phyloP scores from a whole-genome alignment of 352 stramenopile species.

The Phytopythium aichiense region DNA sequence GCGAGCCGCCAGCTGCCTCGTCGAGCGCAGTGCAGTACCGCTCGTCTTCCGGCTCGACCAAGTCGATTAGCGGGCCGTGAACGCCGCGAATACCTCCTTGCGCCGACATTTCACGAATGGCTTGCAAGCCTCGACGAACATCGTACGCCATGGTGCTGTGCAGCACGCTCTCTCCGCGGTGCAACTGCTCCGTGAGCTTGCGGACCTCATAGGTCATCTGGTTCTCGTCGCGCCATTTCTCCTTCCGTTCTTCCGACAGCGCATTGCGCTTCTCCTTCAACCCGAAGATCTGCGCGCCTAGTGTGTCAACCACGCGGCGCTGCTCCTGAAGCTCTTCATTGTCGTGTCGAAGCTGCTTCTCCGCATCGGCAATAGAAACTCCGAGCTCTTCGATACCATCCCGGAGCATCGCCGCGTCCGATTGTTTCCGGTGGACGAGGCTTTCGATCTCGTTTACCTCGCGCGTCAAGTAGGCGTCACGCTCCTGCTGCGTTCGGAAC shows the following conservation, averaged over 20 bases:
- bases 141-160: constrained; percentile 85
- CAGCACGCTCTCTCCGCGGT: constrained; percentile 69
- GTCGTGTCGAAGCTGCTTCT: constrained; percentile 41
- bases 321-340: constrained; percentile 48
- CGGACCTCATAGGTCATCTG: constrained; percentile 72
- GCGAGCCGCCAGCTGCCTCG: constrained; percentile 92
- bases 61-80: constrained; percentile 96
- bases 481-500: constrained; percentile 91
- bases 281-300: constrained; percentile 47
- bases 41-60: constrained; percentile 87
- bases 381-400: constrained; percentile 40
- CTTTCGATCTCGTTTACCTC: constrained; percentile 69
- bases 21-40: constrained; percentile 95
- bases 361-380: constrained; percentile 34
- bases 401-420: constrained; percentile 37
- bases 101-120: constrained; percentile 85
- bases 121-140: constrained; percentile 80
- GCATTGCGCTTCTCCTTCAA: constrained; percentile 81
- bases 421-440: constrained; percentile 55
- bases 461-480: constrained; percentile 81
- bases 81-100: constrained; percentile 71
- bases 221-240: constrained; percentile 79
- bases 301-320: constrained; percentile 42
- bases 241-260: constrained; percentile 76
- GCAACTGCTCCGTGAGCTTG: constrained; percentile 64